Evolutionary conservation across 73 alveolate species (phyloP).

Genomic region (Paramecium primaurelia): DNA sequence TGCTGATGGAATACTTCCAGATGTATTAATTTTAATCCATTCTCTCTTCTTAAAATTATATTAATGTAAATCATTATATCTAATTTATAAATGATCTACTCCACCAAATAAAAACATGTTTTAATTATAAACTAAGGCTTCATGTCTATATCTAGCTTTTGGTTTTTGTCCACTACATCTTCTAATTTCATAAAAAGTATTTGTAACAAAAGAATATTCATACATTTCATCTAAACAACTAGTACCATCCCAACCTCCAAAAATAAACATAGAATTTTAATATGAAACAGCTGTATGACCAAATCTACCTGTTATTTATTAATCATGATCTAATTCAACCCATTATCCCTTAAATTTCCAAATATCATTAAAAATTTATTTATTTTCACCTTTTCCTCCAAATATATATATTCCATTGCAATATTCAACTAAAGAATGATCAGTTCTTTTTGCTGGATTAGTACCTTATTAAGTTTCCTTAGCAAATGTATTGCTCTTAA

Average conservation of each 20-base stretch:
- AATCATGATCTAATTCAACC: not conserved
- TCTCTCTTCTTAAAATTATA: conserved; percentile 56
- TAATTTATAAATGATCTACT: conserved; percentile 70
- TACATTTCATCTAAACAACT: conserved; percentile 89
- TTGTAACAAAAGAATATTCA: conserved; percentile 70
- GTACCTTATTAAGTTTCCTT: conserved; percentile 54
- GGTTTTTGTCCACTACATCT: conserved; percentile 56
- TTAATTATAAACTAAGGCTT: conserved; percentile 64
- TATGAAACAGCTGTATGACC: conserved; percentile 89
- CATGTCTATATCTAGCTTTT: conserved; percentile 77
- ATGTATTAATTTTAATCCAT: conserved; percentile 66
- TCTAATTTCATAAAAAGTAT: conserved; percentile 71
- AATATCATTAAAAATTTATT: not conserved
- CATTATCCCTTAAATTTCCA: not conserved
- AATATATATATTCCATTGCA: conserved; percentile 49
- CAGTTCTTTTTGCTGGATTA: conserved; percentile 63
- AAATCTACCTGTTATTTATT: conserved; percentile 76
- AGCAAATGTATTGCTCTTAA: conserved; percentile 38
- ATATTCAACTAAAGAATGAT: conserved; percentile 65
- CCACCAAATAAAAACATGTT: conserved; percentile 80
- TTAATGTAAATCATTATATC: conserved; percentile 71
- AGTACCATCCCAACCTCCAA: conserved; percentile 97
- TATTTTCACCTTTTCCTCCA: conserved; percentile 75
- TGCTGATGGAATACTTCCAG: conserved; percentile 66
- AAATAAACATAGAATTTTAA: conserved; percentile 75